phyloP scores from a whole-genome alignment of 2,329 filamentous ascomycete genomes.

The Dendrostoma leiphaemia region DNA sequence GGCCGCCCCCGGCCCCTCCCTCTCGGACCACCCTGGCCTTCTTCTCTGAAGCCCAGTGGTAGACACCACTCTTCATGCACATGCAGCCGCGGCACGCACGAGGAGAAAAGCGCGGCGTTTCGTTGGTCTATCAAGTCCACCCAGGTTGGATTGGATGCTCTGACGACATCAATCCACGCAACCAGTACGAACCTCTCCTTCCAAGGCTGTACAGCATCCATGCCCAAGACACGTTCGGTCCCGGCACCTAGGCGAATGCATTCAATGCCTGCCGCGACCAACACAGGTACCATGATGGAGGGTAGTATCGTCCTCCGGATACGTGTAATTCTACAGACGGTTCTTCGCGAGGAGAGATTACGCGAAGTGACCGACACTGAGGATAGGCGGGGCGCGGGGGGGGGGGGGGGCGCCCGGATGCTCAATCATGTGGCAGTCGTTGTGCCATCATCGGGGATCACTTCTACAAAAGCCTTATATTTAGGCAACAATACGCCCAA shows the following conservation, averaged over 20 bases:
- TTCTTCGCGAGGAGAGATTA: slow-evolving; percentile 29
- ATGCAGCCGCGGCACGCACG: slow-evolving; percentile 21
- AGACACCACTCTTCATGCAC: neutral
- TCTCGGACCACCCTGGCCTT: neutral
- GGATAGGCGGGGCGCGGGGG: too few relatives aligned
- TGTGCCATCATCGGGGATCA: too few relatives aligned
- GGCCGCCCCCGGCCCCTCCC: too few relatives aligned
- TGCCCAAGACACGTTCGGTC: slow-evolving; percentile 32
- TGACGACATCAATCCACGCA: slow-evolving; percentile 31
- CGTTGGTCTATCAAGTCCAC: slow-evolving; percentile 30
- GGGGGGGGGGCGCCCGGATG: too few relatives aligned
- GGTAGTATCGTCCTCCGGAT: slow-evolving; percentile 33
- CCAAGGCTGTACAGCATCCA: slow-evolving; percentile 38
- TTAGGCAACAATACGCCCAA: too few relatives aligned
- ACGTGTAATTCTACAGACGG: too few relatives aligned
- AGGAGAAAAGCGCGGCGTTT: slow-evolving; percentile 30
- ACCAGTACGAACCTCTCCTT: slow-evolving; percentile 26
- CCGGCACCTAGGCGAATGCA: slow-evolving; percentile 32
- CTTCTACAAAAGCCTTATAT: too few relatives aligned
- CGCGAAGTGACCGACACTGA: slow-evolving; percentile 22
- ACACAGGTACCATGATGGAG: slow-evolving; percentile 33
- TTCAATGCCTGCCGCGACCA: slow-evolving; percentile 27
- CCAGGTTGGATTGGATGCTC: slow-evolving; percentile 28
- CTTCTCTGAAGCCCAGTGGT: neutral
- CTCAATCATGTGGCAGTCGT: slow-evolving; percentile 24